These are phyloP conservation scores for Candida frijolesensis DNA, from an alignment of 1,139 yeast genomes.

Conservation along the genomic window DNA sequence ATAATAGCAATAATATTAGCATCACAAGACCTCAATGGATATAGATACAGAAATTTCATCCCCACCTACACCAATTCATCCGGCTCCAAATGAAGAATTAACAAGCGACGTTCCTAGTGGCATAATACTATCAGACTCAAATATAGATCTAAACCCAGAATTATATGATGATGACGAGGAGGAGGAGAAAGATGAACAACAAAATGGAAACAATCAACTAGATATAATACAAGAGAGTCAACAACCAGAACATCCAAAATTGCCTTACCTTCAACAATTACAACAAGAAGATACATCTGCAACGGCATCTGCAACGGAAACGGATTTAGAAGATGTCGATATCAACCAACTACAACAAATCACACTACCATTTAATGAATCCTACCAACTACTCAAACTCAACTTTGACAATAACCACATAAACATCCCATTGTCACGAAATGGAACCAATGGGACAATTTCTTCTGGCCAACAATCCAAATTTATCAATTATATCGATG, in stretches of 20 bases:
- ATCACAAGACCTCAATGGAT: conserved; percentile 7
- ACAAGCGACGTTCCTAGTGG: conserved; percentile 26
- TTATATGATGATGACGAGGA: conserved; percentile 33
- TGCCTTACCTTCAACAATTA: conserved; percentile 1
- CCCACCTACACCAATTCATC: conserved; percentile 53
- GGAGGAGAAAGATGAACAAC: conserved; percentile 7
- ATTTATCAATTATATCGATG: conserved; percentile 63
- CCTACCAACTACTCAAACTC: conserved; percentile 17
- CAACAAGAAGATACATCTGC: conserved; percentile 2
- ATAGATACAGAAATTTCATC: conserved; percentile 11
- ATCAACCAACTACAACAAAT: conserved; percentile 19
- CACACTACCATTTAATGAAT: conserved; percentile 34
- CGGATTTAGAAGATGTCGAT: conserved; percentile 18
- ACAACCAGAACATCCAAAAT: background rate
- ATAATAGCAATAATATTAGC: no score
- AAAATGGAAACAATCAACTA: background rate
- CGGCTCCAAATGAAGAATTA: conserved; percentile 48
- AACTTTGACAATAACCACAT: conserved; percentile 8
- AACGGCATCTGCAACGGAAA: conserved; percentile 7
- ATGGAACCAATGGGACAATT: conserved; percentile 5
- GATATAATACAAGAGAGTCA: background rate
- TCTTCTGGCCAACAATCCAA: conserved; percentile 55
- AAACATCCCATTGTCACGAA: background rate
- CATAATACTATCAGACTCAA: conserved; percentile 26
- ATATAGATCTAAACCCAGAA: conserved; percentile 45